Base-by-base conservation (phyloP, 192 early-diverging fungal species). In the Coemansia sp. region DNA sequence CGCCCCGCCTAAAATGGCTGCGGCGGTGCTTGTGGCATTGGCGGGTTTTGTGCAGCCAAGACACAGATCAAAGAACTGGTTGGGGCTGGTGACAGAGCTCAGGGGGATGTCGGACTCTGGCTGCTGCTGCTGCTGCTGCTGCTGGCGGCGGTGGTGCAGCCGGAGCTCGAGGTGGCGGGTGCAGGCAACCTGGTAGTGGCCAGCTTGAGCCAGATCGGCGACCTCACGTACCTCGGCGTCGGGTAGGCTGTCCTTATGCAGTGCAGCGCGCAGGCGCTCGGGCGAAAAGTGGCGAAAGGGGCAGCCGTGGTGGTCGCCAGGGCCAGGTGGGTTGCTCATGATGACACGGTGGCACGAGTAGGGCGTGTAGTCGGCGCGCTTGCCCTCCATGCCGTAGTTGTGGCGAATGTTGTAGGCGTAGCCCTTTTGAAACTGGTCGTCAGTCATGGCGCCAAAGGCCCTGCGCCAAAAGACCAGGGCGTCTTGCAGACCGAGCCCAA, bases 391-490 rank as follows among this genome's bases (percentile, higher is more conserved):
- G 57, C 97, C 97, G 70, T 98, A 98, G 79, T 92, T 93, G 83
- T 95, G 93, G 33, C 95, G 85, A 40, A 98, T 84, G 73, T 95
- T 95, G 77, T 98, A 98, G 4, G 94, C 84, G 54, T 98, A 94
- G 46, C 87, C 82, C 73, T 95, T 98, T 68, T 92, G 83, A 69
- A 96, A 98, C 70, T 95, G 82, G 58, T 94, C 93, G 61, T 92
- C 94, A 18, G 89, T 88, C 53, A 88, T 74, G 46, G 82, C 85
- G 34, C 82, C 58, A 72, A 98, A 97, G 0, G 91, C 89, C 29
- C 73, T 84, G 42, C 89, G 84, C 97, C 97, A 98, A 74, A 93
- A 98, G 10, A 89, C 65, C 48, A 98, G 76, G 0, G 97, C 91
- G 68, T 98, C 93, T 12, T 94, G 91, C 40, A 98, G 56, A 5